Percentiles rank a stretch among this genome's conserved stretches.
Evolutionary conservation across 1,284 basidiomycete species (phyloP).

Genomic region (Taiwanofungus camphoratus): DNA sequence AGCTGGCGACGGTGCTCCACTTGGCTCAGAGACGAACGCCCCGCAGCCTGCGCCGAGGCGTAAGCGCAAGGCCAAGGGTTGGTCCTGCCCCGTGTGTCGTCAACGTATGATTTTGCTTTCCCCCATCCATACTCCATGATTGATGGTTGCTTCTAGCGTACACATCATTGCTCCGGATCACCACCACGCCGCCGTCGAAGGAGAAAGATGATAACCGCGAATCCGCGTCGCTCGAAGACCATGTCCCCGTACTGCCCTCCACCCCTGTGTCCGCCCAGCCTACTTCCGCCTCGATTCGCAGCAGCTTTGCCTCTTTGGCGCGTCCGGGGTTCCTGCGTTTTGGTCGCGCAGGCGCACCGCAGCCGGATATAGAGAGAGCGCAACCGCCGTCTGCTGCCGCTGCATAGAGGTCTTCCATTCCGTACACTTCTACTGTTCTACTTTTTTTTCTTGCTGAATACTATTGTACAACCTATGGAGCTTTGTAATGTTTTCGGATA

Average conservation of each 20-base stretch:
- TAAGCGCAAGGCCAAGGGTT: conserved; percentile 88
- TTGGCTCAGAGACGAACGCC: conserved; percentile 8
- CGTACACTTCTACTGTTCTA: too few relatives aligned
- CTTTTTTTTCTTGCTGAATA: too few relatives aligned
- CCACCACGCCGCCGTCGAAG: conserved; percentile 60
- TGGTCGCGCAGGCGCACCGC: conserved; percentile 21
- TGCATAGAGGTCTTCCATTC: too few relatives aligned
- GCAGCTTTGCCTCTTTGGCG: conserved; percentile 27
- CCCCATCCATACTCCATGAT: too few relatives aligned
- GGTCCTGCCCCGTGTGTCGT: conserved; percentile 91
- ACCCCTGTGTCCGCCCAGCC: conserved; percentile 16
- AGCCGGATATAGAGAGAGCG: conserved; percentile 32
- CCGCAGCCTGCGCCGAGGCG: conserved; percentile 38
- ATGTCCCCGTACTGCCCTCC: conserved; percentile 13
- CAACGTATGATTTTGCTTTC: too few relatives aligned
- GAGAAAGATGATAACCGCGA: conserved; percentile 31
- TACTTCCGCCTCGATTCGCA: conserved; percentile 21
- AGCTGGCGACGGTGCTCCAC: conserved; percentile 14
- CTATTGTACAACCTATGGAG: too few relatives aligned
- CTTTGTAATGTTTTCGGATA: too few relatives aligned
- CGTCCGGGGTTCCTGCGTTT: conserved; percentile 28
- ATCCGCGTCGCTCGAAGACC: conserved; percentile 32
- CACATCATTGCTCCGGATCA: conserved; percentile 80
- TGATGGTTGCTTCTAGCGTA: conserved; percentile 65
- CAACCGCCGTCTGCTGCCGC: too few relatives aligned